phyloP scores from a whole-genome alignment of 305 asterid species.

The Fraxinus paxiana region DNA sequence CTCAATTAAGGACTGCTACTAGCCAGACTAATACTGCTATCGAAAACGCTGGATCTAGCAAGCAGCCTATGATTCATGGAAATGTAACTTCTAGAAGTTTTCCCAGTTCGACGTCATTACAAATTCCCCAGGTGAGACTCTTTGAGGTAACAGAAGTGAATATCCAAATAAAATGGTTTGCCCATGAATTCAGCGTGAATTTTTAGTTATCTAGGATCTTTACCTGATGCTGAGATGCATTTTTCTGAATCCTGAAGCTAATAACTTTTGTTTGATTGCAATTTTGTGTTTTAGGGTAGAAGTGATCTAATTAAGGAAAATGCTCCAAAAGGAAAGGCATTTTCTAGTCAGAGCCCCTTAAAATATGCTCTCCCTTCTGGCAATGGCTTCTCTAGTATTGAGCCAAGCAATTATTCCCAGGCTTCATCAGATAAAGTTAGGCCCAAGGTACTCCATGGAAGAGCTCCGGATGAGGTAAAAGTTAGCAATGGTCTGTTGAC shows the following conservation, averaged over 20 bases:
- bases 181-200: not conserved
- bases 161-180: not conserved
- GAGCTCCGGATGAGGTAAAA: slow-evolving; percentile 36
- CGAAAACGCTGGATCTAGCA: slow-evolving; percentile 38
- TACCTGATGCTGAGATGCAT: not conserved
- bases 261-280: not conserved
- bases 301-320: slow-evolving; percentile 46
- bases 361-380: slow-evolving; percentile 43
- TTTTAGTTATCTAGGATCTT: not conserved
- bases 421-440: slow-evolving; percentile 41
- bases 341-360: slow-evolving; percentile 36
- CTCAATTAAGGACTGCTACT: slow-evolving; percentile 40
- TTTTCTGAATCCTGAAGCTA: not conserved
- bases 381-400: slow-evolving; percentile 42
- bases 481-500: slow-evolving; percentile 33
- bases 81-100: slow-evolving; percentile 35
- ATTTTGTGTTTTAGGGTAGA: slow-evolving; percentile 40
- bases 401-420: slow-evolving; percentile 32
- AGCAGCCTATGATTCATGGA: slow-evolving; percentile 38
- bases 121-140: slow-evolving; percentile 39
- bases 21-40: slow-evolving; percentile 35
- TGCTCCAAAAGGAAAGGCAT: slow-evolving; percentile 41
- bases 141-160: not conserved
- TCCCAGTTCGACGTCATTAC: slow-evolving; percentile 34
- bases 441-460: slow-evolving; percentile 40